These are phyloP conservation scores for Talaromyces sp. DNA, from an alignment of 2,329 filamentous ascomycete species.

Conservation along the genomic window DNA sequence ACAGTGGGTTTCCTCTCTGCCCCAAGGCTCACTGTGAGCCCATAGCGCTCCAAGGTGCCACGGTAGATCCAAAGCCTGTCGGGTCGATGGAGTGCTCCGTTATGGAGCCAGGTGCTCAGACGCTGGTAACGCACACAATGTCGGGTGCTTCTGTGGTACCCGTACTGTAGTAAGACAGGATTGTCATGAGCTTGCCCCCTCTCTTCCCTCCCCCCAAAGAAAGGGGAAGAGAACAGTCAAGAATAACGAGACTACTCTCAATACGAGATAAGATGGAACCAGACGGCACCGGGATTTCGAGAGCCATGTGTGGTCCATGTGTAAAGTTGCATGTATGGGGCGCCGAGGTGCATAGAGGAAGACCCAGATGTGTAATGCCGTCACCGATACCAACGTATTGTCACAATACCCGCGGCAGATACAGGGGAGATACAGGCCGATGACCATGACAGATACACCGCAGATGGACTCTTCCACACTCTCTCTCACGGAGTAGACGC, in stretches of 20 bases:
- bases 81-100: constrained; percentile 14
- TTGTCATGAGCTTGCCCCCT: background rate
- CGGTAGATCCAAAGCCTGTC: constrained; percentile 13
- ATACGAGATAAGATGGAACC: background rate
- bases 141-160: constrained; percentile 5
- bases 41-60: constrained; percentile 19
- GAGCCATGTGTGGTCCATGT: too few relatives aligned
- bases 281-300: too few relatives aligned
- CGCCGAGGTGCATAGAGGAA: too few relatives aligned
- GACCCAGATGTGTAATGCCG: too few relatives aligned
- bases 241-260: background rate
- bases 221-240: background rate
- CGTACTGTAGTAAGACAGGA: constrained; percentile 5
- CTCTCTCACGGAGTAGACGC: constrained; percentile 14
- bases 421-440: background rate
- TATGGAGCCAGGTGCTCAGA: constrained; percentile 16
- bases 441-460: background rate
- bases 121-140: constrained; percentile 9
- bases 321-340: too few relatives aligned
- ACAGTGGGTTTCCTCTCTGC: constrained; percentile 2
- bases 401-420: constrained; percentile 1
- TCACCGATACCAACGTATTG: too few relatives aligned
- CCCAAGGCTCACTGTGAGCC: constrained; percentile 5
- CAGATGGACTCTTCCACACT: background rate
- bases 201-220: too few relatives aligned